Evolutionary conservation across 2,329 filamentous ascomycete species (phyloP).

Genomic region (Aureobasidium lini): DNA sequence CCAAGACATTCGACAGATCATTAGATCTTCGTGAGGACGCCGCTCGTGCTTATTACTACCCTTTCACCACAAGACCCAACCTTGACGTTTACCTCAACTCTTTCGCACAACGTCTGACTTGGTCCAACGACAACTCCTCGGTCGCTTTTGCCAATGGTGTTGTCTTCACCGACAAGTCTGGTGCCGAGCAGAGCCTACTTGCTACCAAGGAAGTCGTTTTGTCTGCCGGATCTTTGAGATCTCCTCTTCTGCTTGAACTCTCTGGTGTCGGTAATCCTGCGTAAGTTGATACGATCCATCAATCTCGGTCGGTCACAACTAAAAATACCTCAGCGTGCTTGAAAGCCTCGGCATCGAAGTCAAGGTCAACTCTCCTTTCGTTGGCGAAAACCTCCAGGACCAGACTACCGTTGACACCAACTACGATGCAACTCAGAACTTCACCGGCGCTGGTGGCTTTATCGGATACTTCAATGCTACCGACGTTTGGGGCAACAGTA

Average conservation of each 20-base stretch:
- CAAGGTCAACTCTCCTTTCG: conserved; percentile 24
- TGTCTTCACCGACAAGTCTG: neutral
- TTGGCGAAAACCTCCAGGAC: conserved; percentile 29
- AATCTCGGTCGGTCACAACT: conserved; percentile 27
- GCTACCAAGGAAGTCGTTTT: conserved; percentile 28
- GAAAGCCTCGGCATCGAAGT: conserved; percentile 23
- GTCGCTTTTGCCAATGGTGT: conserved; percentile 10
- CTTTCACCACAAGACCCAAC: conserved; percentile 34
- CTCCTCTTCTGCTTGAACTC: conserved; percentile 29
- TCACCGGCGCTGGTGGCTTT: conserved; percentile 28
- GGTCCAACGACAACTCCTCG: conserved; percentile 20
- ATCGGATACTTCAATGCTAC: conserved; percentile 27
- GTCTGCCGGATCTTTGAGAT: conserved; percentile 29
- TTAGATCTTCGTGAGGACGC: conserved; percentile 38
- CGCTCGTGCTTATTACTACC: conserved; percentile 42
- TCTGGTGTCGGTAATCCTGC: conserved; percentile 31
- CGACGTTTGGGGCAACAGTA: conserved; percentile 27
- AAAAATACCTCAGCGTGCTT: conserved; percentile 22
- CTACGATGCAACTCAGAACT: conserved; percentile 23
- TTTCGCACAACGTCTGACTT: conserved; percentile 34
- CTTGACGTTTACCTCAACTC: conserved; percentile 39
- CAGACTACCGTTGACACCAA: conserved; percentile 20
- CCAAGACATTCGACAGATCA: conserved; percentile 34
- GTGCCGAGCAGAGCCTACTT: neutral
- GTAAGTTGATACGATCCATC: neutral